Evolutionary conservation across 441 rosid genomes (phyloP), one percentile per base, ranked within the genome.

Genomic region (Breynia disticha): DNA sequence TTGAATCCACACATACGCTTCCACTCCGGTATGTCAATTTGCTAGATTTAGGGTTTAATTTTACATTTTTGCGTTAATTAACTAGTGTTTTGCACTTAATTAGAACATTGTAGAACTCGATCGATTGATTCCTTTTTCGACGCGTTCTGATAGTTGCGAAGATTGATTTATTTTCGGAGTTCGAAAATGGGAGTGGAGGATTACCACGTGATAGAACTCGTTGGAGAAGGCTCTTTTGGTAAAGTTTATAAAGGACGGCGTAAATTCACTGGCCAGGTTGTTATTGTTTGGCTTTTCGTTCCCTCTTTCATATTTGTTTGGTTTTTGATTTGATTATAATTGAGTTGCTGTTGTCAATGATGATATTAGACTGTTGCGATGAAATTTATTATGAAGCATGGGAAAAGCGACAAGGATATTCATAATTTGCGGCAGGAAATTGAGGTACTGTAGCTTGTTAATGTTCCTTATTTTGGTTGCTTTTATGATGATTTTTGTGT

Each of bases 331-430:
- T n/a, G 44, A 8, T n/a, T n/a, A n/a, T 54, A 2, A 11, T 52
- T 56, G 46, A 22, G 45, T 24, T 55, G 48, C n/a, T 49, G 44
- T 45, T 59, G 57, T n/a, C n/a, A n/a, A n/a, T 52, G 59, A 52
- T 67, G 46, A 15, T 60, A 48, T 42, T 62, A 93, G 99, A 93
- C 97, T 37, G 99, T 93, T 55, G 99, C 99, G 11, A 84, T 93
- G 97, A 93, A 93, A 72, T 88, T 93, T 53, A 93, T 93, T 10
- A 77, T 86, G 93, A 93, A 89, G 72, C 96, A 88, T 43, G 99
- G 97, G 17, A 93, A 93, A 65, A 82, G 85, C 44, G 99, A 89
- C 42, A 93, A 93, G 68, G 99, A 93, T 64, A 76, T 93, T 17
- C 95, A 82, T 44, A 93, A 84, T 64, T 63, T 93, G 63, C 70